Base-by-base conservation (phyloP, 2,329 filamentous ascomycete genomes). In the Emericellopsis cladophorae region DNA sequence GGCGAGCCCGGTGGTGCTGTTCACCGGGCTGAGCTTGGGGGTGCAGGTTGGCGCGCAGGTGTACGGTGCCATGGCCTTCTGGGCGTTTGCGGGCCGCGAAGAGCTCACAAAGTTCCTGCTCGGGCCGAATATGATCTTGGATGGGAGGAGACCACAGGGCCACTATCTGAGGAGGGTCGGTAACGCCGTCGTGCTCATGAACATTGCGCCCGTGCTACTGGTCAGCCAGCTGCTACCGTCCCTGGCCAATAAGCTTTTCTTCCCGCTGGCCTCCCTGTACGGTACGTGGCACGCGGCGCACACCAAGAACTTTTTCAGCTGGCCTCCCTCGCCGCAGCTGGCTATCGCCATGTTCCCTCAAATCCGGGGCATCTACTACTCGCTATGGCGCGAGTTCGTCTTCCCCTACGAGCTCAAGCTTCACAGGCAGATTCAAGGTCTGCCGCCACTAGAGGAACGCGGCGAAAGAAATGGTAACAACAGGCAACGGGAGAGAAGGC, bases 1-100 rank as follows among this genome's bases (percentile, higher is more conserved):
- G 57, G 55, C 64, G 37, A 70, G 73, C 29, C 66, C 86, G 10
- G 67, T 82, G 18, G 57, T 89, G 5, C 75, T 92, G 5, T 68
- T 80, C 3, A 72, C 78, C 36, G 70, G 83, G 14, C 55, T 76
- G 7, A 58, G 55, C 26, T 54, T 64, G 45, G 71, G 72, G 32
- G 65, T 69, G 2, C 54, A 72, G 36, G 63, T 72, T 23, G 70
- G 70, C 41, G 63, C 71, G 36, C 67, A 70, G 37, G 63, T 67
- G 50, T 79, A 78, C 48, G 74, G 73, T 14, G 59, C 62, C 35
- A 54, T 66, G 40, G 67, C 71, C 2, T 54, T 76, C 48, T 63
- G 63, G 48, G 55, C 66, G 10, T 76, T 79, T 50, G 67, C 72
- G 0, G 74, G 74, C 8, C 61, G 61, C 4, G 61, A 66, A 11